Evolutionary conservation across 495 filamentous ascomycete species (phyloP), one percentile per base, ranked within the genome.

Genomic region (Neurospora tetrasperma): DNA sequence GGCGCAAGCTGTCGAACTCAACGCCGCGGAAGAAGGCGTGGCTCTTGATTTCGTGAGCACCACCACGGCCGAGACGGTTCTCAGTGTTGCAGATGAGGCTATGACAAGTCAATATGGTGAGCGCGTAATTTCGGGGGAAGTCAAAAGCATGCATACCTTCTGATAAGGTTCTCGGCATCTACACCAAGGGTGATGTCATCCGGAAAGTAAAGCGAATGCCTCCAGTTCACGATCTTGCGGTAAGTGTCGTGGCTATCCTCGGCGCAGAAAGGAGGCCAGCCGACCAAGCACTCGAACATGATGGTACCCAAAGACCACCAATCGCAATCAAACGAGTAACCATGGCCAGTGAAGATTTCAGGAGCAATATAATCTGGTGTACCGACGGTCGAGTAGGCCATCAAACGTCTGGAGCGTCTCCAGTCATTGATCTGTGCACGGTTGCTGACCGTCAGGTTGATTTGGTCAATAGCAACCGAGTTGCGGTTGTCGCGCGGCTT

Each of bases 291-390:
- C 81, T 99, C 96, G 77, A 98, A 99, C 96, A 98, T 99, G 83
- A 99, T 99, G 42, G 96, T 98, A 73, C 96, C 96, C 41, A 99
- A 87, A 42, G 91, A 94, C 96, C 96, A 99, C 96, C 96, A 99
- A 86, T 99, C 96, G 78, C 96, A 99, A 78, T 95, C 90, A 76
- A 93, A 96, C 54, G 92, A 91, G 82, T 99, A 99, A 54, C 96
- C 96, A 77, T 96, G 91, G 44, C 96, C 94, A 40, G 91, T 94
- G 83, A 99, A 99, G 75, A 99, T 98, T 78, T 99, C 96, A 3
- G 96, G 96, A 0, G 96, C 96, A 80, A 99, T 99, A 80, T 99
- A 99, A 81, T 99, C 96, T 9, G 96, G 96, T 8, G 96, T 99
- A 75, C 96, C 96, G 69, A 99, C 96, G 9, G 96, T 99, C 1